These are phyloP conservation scores for Brasilioporus rufonigricans DNA, from an alignment of 768 basidiomycete species.

Conservation along the genomic window DNA sequence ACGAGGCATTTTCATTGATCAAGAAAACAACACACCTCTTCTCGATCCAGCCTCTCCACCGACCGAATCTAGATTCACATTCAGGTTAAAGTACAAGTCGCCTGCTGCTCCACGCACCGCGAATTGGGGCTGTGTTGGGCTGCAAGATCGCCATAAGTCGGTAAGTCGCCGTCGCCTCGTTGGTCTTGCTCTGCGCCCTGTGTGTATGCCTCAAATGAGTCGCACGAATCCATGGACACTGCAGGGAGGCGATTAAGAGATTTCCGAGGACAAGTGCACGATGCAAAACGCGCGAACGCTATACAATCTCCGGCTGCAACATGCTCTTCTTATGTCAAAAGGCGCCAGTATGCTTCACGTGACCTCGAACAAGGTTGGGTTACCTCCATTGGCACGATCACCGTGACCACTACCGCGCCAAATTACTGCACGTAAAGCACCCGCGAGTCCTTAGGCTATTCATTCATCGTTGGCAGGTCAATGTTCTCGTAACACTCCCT, in stretches of 20 bases:
- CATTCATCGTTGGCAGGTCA: not conserved
- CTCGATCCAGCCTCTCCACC: constrained; percentile 88
- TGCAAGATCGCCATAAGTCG: constrained; percentile 80
- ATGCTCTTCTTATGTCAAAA: not conserved
- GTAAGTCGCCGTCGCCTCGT: constrained; percentile 54
- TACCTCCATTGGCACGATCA: too few species aligned
- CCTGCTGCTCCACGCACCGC: constrained; percentile 46
- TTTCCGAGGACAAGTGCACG: too few species aligned
- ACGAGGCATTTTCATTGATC: not conserved
- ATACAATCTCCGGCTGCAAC: too few species aligned
- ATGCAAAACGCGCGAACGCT: too few species aligned
- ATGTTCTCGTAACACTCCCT: not conserved
- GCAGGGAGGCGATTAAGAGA: not conserved
- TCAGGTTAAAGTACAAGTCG: not conserved
- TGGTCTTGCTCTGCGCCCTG: constrained; percentile 41
- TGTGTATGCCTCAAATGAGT: constrained; percentile 27
- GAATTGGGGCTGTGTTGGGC: constrained; percentile 79
- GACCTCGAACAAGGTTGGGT: not conserved
- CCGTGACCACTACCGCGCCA: too few species aligned
- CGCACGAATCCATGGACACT: constrained; percentile 23
- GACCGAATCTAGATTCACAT: constrained; percentile 60
- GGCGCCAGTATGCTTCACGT: not conserved
- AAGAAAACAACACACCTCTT: constrained; percentile 53
- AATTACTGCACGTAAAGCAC: not conserved
- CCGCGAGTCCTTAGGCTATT: not conserved